Conservation (phyloP, 192 early-diverging fungal genomes). For the Thamnidium elegans region DNA sequence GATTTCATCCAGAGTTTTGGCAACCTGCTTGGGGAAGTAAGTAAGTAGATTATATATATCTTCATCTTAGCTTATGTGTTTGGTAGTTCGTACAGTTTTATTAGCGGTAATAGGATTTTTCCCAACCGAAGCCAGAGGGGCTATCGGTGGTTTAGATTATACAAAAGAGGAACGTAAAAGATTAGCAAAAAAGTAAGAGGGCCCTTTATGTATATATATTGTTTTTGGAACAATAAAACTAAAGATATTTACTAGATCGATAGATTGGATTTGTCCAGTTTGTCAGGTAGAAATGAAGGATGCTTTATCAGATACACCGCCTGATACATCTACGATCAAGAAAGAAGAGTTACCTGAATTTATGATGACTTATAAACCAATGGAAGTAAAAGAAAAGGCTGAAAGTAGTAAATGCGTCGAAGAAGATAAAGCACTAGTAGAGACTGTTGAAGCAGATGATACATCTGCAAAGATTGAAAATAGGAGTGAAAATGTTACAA, state of each 20-base stretch:
- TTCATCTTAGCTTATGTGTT: background rate
- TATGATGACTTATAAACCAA: constrained; percentile 10
- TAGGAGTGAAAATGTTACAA: background rate
- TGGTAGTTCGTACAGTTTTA: constrained; percentile 77
- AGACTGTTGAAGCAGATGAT: too few species aligned
- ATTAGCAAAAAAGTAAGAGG: constrained; percentile 53
- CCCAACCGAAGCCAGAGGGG: constrained; percentile 79
- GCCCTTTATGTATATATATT: background rate
- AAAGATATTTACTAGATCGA: constrained; percentile 29
- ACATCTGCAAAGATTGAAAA: background rate
- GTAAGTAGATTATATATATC: constrained; percentile 1
- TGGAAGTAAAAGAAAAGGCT: too few species aligned
- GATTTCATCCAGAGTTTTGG: constrained; percentile 94
- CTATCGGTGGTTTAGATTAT: constrained; percentile 76
- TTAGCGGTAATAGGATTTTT: constrained; percentile 88
- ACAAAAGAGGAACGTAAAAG: constrained; percentile 61
- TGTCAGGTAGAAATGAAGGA: constrained; percentile 36
- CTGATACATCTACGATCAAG: background rate
- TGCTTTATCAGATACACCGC: constrained; percentile 34
- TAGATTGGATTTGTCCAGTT: constrained; percentile 35
- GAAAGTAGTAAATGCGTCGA: too few species aligned
- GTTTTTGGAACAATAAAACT: background rate
- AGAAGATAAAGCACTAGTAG: too few species aligned
- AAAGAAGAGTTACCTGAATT: constrained; percentile 11
- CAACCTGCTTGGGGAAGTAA: constrained; percentile 92